Conservation (phyloP, 2,329 filamentous ascomycete species). For the Aspergillus versicolor region DNA sequence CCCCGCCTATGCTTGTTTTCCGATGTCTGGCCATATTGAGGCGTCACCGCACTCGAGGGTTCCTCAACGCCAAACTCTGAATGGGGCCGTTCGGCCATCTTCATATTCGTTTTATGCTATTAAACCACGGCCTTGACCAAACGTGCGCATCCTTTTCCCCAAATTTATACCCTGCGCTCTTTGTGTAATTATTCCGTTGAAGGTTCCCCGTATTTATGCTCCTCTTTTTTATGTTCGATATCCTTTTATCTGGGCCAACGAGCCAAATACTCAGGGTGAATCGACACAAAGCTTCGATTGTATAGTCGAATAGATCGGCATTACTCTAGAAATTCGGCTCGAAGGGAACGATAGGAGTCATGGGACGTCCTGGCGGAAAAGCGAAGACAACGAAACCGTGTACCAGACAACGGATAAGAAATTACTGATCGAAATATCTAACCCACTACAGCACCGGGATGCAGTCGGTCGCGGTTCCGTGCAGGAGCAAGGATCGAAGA, state of each 20-base stretch:
- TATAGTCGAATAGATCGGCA: conserved; percentile 31
- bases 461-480: conserved; percentile 15
- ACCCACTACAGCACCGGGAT: conserved; percentile 35
- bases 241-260: neutral
- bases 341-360: conserved; percentile 19
- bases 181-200: neutral
- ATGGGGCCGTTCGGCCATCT: conserved; percentile 33
- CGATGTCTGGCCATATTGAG: conserved; percentile 25
- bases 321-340: conserved; percentile 27
- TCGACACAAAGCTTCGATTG: conserved; percentile 23
- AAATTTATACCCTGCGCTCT: conserved; percentile 2
- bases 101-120: conserved; percentile 26
- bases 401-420: conserved; percentile 27
- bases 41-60: conserved; percentile 20
- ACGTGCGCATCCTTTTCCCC: conserved; percentile 31
- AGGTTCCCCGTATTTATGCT: neutral
- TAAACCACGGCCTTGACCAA: conserved; percentile 24
- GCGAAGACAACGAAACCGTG: conserved; percentile 19
- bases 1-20: conserved; percentile 21
- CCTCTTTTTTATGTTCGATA: neutral
- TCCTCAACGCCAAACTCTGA: conserved; percentile 34
- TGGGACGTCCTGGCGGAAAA: neutral
- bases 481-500: conserved; percentile 12
- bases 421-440: conserved; percentile 20
- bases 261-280: conserved; percentile 23